These are phyloP conservation scores for Lactarius psammicola DNA, from an alignment of 768 basidiomycete species.

Conservation along the genomic window DNA sequence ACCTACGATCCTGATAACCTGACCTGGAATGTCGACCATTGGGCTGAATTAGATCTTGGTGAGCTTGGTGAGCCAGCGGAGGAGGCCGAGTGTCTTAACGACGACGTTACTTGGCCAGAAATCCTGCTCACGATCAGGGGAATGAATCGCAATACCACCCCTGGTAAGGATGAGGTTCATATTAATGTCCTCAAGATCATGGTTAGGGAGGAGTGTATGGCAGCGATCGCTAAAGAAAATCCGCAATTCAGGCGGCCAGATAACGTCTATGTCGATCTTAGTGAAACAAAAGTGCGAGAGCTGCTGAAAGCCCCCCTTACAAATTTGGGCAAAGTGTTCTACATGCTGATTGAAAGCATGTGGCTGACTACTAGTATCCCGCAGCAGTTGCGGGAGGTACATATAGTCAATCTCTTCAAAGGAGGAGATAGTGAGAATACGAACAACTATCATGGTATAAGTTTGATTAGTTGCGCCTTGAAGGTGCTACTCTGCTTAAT, in stretches of 20 bases:
- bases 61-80: too few relatives aligned
- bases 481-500: constrained; percentile 23
- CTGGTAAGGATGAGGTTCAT: constrained; percentile 9
- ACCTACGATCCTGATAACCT: not conserved
- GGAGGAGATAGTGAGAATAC: constrained; percentile 19
- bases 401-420: constrained; percentile 19
- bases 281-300: too few relatives aligned
- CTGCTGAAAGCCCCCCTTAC: not conserved
- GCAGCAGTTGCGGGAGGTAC: constrained; percentile 18
- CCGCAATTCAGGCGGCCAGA: not conserved
- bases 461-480: constrained; percentile 19
- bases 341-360: accelerated
- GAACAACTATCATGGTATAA: constrained; percentile 25
- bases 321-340: not conserved
- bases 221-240: not conserved
- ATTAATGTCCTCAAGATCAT: constrained; percentile 8
- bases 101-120: accelerated
- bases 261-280: not conserved
- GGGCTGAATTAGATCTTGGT: not conserved
- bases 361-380: not conserved
- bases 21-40: not conserved
- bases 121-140: not conserved
- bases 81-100: not conserved
- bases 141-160: not conserved
- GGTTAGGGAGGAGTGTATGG: constrained; percentile 5